These are phyloP conservation scores for Dioscorea zingiberensis DNA, from an alignment of 106 monocot species.

Conservation along the genomic window DNA sequence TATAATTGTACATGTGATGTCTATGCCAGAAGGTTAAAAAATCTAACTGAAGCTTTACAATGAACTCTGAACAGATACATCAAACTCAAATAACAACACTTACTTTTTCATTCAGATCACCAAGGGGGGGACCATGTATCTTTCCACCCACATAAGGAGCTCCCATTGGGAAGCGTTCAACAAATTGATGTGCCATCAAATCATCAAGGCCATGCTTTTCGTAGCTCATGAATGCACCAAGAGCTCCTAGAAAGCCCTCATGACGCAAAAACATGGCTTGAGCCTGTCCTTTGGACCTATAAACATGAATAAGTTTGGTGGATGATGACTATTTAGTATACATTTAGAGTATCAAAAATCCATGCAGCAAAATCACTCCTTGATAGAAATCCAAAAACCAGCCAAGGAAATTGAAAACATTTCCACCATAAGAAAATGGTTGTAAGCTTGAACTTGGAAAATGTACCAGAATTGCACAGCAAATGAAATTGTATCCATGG, in stretches of 20 bases:
- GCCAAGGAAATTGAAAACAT: too few relatives aligned
- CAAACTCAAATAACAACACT: background rate
- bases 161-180: slow-evolving; percentile 96
- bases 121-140: slow-evolving; percentile 79
- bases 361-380: background rate
- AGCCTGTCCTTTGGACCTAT: slow-evolving; percentile 94
- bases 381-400: too few relatives aligned
- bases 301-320: background rate
- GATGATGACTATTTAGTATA: background rate
- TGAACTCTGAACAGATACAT: too few relatives aligned
- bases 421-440: too few relatives aligned
- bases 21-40: too few relatives aligned
- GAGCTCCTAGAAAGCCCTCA: slow-evolving; percentile 91
- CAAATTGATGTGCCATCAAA: slow-evolving; percentile 82
- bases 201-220: slow-evolving; percentile 97
- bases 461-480: slow-evolving; percentile 92
- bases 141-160: slow-evolving; percentile 83
- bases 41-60: too few relatives aligned
- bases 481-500: slow-evolving; percentile 99
- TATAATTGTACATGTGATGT: too few relatives aligned
- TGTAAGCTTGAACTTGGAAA: too few relatives aligned
- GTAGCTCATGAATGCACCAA: slow-evolving; percentile 99
- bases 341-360: background rate
- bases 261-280: slow-evolving; percentile 98
- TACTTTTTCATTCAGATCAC: slow-evolving; percentile 92